phyloP scores from a whole-genome alignment of 1,284 basidiomycete genomes.

The Phenoliferia sp. region DNA sequence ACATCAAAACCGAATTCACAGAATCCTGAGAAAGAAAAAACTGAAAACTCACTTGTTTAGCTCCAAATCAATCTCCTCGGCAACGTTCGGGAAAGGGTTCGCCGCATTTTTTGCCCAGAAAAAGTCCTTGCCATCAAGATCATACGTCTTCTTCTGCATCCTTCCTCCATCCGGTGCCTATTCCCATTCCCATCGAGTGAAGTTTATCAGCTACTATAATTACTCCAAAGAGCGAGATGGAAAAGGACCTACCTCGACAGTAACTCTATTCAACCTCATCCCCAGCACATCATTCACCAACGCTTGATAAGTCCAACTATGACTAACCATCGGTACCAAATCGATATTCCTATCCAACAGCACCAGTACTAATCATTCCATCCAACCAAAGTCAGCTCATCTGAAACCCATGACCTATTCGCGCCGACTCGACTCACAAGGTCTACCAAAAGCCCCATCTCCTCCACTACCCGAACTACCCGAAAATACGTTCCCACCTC shows the following conservation, averaged over 20 bases:
- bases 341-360: constrained; percentile 94
- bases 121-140: constrained; percentile 96
- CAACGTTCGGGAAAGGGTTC: constrained; percentile 96
- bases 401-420: neutral
- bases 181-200: neutral
- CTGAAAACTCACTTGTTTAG: constrained; percentile 79
- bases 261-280: constrained; percentile 93
- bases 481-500: constrained; percentile 47
- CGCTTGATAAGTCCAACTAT: constrained; percentile 99
- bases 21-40: too few relatives aligned
- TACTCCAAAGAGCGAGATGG: neutral
- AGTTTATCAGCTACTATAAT: neutral
- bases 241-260: constrained; percentile 53
- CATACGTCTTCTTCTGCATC: constrained; percentile 81
- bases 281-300: constrained; percentile 96
- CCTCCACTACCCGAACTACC: constrained; percentile 40
- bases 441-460: constrained; percentile 57
- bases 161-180: constrained; percentile 52
- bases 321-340: constrained; percentile 87
- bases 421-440: constrained; percentile 5
- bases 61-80: constrained; percentile 93
- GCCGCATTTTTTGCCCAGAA: constrained; percentile 98
- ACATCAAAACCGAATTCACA: constrained; percentile 64
- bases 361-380: constrained; percentile 62
- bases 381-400: neutral